Conservation (phyloP, 2,329 filamentous ascomycete genomes). For the Alternaria viburni region DNA sequence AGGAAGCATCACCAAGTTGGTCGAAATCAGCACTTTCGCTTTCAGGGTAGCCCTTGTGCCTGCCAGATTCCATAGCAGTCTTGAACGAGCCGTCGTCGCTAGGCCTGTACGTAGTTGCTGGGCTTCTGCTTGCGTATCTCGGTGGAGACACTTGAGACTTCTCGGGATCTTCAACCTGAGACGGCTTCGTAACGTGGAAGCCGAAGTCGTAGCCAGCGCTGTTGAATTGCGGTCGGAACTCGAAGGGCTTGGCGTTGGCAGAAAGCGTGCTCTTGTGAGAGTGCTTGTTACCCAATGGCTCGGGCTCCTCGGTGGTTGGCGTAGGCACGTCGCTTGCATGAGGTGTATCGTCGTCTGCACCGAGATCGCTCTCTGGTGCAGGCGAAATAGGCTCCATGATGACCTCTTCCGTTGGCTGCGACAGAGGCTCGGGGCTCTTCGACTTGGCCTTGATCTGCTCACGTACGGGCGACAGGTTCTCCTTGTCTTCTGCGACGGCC, state of each 20-base stretch:
- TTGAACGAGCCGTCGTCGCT: constrained; percentile 50
- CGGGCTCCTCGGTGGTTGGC: constrained; percentile 37
- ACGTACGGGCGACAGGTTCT: constrained; percentile 43
- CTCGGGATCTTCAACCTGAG: constrained; percentile 33
- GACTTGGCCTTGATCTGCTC: constrained; percentile 28
- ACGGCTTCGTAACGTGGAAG: constrained; percentile 49
- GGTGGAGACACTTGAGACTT: constrained; percentile 25
- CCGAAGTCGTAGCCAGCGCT: constrained; percentile 45
- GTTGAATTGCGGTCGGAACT: constrained; percentile 48
- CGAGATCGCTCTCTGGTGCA: constrained; percentile 9
- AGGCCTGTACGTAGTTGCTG: constrained; percentile 49
- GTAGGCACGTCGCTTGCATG: constrained; percentile 38
- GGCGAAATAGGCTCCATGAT: constrained; percentile 16
- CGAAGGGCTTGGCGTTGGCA: constrained; percentile 73
- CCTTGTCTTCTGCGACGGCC: constrained; percentile 42
- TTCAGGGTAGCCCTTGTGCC: constrained; percentile 43
- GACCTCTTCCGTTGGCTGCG: constrained; percentile 16
- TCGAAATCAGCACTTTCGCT: constrained; percentile 48
- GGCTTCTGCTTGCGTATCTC: constrained; percentile 42
- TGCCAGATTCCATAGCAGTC: constrained; percentile 45
- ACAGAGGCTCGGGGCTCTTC: constrained; percentile 34
- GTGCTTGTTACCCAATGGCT: constrained; percentile 34
- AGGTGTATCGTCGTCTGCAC: constrained; percentile 31
- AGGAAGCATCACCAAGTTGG: constrained; percentile 56
- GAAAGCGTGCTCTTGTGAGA: constrained; percentile 64